phyloP scores from a whole-genome alignment of 257 asterid species.

The Capsicum rhomboideum region DNA sequence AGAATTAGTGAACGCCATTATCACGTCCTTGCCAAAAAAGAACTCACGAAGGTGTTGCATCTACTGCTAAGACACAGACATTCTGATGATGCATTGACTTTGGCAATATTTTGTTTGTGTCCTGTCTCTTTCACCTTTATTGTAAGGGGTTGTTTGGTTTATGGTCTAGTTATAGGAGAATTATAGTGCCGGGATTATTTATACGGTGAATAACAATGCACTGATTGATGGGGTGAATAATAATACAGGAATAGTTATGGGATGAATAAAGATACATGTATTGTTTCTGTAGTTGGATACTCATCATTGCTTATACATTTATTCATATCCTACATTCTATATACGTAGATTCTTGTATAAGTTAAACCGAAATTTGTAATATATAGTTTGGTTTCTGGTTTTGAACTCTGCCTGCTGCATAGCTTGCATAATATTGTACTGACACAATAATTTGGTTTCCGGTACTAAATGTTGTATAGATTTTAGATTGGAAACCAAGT shows the following conservation, averaged over 20 bases:
- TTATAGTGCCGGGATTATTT: neutral
- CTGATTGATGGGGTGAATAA: neutral
- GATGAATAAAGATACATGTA: neutral
- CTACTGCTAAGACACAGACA: slow-evolving; percentile 6
- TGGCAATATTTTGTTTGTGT: neutral
- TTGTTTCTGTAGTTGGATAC: neutral
- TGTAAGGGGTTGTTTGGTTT: neutral
- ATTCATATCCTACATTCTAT: neutral
- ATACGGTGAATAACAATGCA: neutral
- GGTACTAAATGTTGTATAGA: neutral
- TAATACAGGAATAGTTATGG: neutral
- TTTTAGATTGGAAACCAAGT: neutral
- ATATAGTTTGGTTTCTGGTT: neutral
- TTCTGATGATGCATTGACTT: neutral
- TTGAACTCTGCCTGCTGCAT: neutral
- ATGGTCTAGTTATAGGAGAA: neutral
- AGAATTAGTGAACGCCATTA: slow-evolving; percentile 95
- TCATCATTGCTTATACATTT: neutral
- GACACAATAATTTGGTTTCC: neutral
- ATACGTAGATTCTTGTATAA: neutral
- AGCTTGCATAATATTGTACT: neutral
- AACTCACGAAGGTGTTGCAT: slow-evolving; percentile 70
- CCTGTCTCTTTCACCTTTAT: neutral
- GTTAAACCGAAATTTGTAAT: neutral
- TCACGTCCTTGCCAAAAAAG: slow-evolving; percentile 97